Conservation (phyloP, 1,284 basidiomycete species). For the Cryptococcus hybrid region DNA sequence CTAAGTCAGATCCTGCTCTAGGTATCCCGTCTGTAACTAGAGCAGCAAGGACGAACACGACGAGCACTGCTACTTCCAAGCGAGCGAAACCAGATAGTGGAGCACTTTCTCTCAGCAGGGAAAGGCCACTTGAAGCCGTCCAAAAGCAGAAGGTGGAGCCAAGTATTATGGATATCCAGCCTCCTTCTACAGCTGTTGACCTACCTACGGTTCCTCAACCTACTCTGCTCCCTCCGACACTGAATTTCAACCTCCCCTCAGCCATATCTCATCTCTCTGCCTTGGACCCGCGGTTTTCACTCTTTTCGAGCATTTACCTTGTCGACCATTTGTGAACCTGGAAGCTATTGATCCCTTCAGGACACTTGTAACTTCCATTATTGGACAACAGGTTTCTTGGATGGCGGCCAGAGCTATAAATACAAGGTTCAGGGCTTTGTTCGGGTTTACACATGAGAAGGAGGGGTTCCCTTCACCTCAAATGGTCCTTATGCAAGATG, state of each 20-base stretch:
- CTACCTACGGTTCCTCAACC: neutral
- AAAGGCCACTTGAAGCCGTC: neutral
- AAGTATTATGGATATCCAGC: neutral
- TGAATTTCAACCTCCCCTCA: constrained; percentile 70
- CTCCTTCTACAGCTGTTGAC: neutral
- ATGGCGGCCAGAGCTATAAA: constrained; percentile 79
- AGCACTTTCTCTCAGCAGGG: neutral
- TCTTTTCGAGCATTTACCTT: constrained; percentile 57
- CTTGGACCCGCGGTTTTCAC: constrained; percentile 68
- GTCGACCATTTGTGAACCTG: constrained; percentile 29
- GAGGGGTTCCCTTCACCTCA: constrained; percentile 65
- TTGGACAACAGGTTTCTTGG: constrained; percentile 91
- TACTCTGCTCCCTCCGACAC: constrained; percentile 28
- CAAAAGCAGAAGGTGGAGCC: neutral
- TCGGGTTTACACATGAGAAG: constrained; percentile 54
- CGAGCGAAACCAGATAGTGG: neutral
- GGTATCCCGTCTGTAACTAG: too few relatives aligned
- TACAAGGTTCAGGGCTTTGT: constrained; percentile 76
- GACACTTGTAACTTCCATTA: constrained; percentile 65
- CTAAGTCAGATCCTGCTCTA: too few relatives aligned
- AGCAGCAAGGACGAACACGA: neutral
- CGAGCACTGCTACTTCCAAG: neutral
- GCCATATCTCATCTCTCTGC: constrained; percentile 69
- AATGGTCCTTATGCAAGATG: constrained; percentile 63
- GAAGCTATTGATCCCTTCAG: constrained; percentile 49